Base-by-base conservation (phyloP, 179 eudicot genomes). In the Patellifolia procumbens region DNA sequence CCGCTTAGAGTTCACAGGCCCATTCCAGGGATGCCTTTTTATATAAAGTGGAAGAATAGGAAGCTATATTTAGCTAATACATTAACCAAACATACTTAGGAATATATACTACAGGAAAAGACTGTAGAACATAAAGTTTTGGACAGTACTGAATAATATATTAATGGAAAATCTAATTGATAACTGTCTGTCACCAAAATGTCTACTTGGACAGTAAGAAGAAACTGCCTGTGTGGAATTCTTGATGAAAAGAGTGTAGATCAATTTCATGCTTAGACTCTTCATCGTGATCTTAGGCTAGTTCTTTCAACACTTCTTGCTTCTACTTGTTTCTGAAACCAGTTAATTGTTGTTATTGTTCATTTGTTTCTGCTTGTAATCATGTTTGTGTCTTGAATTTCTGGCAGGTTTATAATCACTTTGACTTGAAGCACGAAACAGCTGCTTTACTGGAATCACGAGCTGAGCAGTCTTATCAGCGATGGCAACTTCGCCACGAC, bases 401-500 rank as follows among this genome's bases (percentile, higher is more conserved):
- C 61, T 70, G 75, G 66, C 86, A 95, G 99, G 98, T 95, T 56
- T 95, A 95, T 79, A 90, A 88, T 63, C 99, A 93, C 87, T 95
- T 95, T 80, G 98, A 91, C 83, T 91, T 93, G 97, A 93, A 91
- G 86, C 93, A 95, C 51, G 99, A 95, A 85, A 90, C 94, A 59
- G 99, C 98, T 76, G 73, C 92, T 29, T 87, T 93, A 73, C 77
- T 95, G 74, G 97, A 95, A 85, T 88, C 88, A 64, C 86, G 98
- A 70, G 98, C 98, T 34, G 82, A 84, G 76, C 92, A 89, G 81
- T 89, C 96, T 52, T 89, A 87, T 76, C 75, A 84, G 70, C 88
- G 83, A 83, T 95, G 99, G 99, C 82, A 82, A 67, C 85, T 79
- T 66, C 92, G 89, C 70, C 85, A 86, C 28, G 87, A 95, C 90